Percentiles rank a stretch among this genome's conserved stretches.
Evolutionary conservation across 495 filamentous ascomycete genomes (phyloP).

Genomic region (Usnea hakonensis): DNA sequence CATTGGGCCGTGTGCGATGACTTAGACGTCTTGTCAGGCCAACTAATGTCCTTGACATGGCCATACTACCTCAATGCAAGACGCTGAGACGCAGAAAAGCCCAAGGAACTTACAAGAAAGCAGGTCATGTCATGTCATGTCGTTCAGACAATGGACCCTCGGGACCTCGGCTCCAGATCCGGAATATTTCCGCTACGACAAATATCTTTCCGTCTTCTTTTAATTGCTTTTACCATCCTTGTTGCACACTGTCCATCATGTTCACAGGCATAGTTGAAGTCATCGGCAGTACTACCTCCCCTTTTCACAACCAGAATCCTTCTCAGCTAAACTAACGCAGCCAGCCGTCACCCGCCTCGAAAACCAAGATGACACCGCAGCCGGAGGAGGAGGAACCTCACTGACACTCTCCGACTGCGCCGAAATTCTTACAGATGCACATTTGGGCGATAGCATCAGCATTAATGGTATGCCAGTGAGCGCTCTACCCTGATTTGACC

Average conservation of each 20-base stretch:
- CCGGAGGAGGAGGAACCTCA: conserved; percentile 70
- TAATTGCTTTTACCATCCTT: not conserved
- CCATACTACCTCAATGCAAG: not conserved
- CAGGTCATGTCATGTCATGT: not conserved
- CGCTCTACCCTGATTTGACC: conserved; percentile 2
- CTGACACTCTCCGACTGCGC: conserved; percentile 74
- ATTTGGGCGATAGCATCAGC: conserved; percentile 86
- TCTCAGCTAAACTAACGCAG: conserved; percentile 16
- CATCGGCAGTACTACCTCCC: conserved; percentile 65
- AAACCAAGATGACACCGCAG: conserved; percentile 61
- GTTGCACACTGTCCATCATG: conserved; percentile 48
- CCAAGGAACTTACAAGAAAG: not conserved
- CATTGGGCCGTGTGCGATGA: not conserved
- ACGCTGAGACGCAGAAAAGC: not conserved
- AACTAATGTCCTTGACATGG: not conserved
- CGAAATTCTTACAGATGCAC: conserved; percentile 69
- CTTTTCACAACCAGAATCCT: not conserved
- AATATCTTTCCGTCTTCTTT: conserved; percentile 3
- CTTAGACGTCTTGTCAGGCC: not conserved
- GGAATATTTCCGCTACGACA: conserved; percentile 10
- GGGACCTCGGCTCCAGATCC: not conserved
- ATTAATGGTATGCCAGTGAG: conserved; percentile 61
- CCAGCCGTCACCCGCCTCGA: conserved; percentile 77
- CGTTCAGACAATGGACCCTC: not conserved
- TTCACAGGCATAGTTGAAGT: conserved; percentile 96